Conservation (phyloP, 2,329 filamentous ascomycete species). For the Alternaria panax region DNA sequence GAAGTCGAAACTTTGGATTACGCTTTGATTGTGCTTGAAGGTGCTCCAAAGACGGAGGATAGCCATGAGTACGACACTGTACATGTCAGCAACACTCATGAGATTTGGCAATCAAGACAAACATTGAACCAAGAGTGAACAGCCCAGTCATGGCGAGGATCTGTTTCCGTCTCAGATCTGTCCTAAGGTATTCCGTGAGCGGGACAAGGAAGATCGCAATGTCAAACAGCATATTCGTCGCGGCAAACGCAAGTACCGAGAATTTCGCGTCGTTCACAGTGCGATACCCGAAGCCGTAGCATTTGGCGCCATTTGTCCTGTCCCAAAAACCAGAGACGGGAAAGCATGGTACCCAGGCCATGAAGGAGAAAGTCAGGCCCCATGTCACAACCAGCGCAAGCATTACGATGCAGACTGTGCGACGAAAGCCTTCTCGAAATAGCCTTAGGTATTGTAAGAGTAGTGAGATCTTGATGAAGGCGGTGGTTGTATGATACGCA, state of each 20-base stretch:
- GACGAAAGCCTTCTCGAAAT: conserved; percentile 32
- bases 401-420: conserved; percentile 23
- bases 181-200: conserved; percentile 34
- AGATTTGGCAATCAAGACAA: conserved; percentile 1
- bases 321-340: conserved; percentile 34
- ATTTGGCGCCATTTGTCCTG: conserved; percentile 25
- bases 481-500: conserved; percentile 38
- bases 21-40: conserved; percentile 24
- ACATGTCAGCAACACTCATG: conserved; percentile 3
- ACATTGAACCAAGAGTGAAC: conserved; percentile 38
- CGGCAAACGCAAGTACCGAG: conserved; percentile 32
- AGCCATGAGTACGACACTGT: conserved; percentile 40
- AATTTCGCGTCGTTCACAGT: conserved; percentile 21
- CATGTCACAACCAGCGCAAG: conserved; percentile 30
- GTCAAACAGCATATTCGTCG: conserved; percentile 43
- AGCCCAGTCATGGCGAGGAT: conserved; percentile 37
- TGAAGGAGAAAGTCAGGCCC: conserved; percentile 38
- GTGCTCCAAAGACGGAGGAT: conserved; percentile 40
- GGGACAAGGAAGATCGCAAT: conserved; percentile 39
- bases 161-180: conserved; percentile 31
- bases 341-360: conserved; percentile 43
- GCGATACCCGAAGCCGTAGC: conserved; percentile 36
- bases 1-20: conserved; percentile 34
- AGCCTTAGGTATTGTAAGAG: conserved; percentile 46
- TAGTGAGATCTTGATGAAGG: conserved; percentile 45